A percentile compares a stretch with the other conserved stretches of the same genome.
These are phyloP conservation scores for Xylariaceae sp. DNA, from an alignment of 2,329 filamentous ascomycete genomes.

Conservation along the genomic window DNA sequence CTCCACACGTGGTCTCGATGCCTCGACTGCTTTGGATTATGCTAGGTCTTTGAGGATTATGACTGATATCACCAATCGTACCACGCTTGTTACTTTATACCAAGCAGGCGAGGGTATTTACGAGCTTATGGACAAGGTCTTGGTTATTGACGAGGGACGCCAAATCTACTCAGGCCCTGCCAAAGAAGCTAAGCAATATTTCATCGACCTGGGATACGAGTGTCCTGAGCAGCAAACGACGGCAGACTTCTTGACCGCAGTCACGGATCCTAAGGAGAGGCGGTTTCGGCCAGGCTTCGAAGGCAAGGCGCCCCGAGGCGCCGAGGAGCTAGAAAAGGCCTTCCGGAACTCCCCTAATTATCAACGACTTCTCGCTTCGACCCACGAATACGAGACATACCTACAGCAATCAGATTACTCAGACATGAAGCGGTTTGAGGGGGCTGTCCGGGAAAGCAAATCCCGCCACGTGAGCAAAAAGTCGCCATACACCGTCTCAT, in stretches of 20 bases:
- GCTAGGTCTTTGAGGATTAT: conserved; percentile 64
- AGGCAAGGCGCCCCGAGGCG: conserved; percentile 60
- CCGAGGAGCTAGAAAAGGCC: conserved; percentile 59
- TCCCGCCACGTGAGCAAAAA: conserved; percentile 63
- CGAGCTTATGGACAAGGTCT: conserved; percentile 66
- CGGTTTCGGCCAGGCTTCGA: conserved; percentile 62
- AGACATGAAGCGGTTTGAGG: conserved; percentile 61
- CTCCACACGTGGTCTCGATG: conserved; percentile 72
- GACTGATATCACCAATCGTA: conserved; percentile 67
- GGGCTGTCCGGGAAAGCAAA: conserved; percentile 60
- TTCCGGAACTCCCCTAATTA: conserved; percentile 62
- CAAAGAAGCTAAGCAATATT: conserved; percentile 58
- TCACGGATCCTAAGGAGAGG: conserved; percentile 69
- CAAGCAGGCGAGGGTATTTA: conserved; percentile 43
- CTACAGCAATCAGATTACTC: conserved; percentile 50
- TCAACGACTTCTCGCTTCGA: conserved; percentile 54
- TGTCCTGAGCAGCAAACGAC: conserved; percentile 59
- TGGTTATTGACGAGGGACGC: conserved; percentile 68
- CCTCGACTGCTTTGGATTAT: conserved; percentile 73
- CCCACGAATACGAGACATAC: conserved; percentile 44
- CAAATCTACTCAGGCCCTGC: conserved; percentile 57
- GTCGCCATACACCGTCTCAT: conserved; percentile 71
- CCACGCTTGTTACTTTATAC: conserved; percentile 41
- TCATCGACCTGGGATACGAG: conserved; percentile 61
- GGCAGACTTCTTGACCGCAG: conserved; percentile 70